Conservation (phyloP, 805 yeast genomes). For the Pichia ethanolica region DNA sequence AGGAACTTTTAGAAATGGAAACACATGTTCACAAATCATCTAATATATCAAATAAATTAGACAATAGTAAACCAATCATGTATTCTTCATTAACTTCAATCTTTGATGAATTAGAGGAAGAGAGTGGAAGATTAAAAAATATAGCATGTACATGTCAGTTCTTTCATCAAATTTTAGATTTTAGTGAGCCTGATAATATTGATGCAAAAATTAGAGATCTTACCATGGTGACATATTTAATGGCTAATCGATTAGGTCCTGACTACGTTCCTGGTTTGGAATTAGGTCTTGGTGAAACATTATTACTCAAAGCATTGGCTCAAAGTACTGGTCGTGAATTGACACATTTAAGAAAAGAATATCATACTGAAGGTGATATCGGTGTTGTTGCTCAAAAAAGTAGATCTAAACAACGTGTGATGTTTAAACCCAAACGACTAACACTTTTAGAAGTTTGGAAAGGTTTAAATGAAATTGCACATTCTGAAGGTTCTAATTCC, state of each 20-base stretch:
- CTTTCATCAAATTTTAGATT: conserved; percentile 52
- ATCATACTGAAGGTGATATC: conserved; percentile 77
- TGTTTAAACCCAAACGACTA: conserved; percentile 86
- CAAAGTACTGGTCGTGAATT: conserved; percentile 82
- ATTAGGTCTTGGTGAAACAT: conserved; percentile 86
- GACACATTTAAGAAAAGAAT: conserved; percentile 64
- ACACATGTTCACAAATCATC: too few relatives aligned
- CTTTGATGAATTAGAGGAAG: conserved; percentile 72
- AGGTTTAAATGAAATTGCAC: conserved; percentile 70
- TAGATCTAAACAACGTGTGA: conserved; percentile 77
- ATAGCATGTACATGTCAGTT: conserved; percentile 68
- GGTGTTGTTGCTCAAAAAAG: conserved; percentile 85
- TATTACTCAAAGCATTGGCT: conserved; percentile 79
- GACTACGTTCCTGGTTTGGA: conserved; percentile 89
- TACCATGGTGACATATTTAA: conserved; percentile 69
- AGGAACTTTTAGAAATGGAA: conserved; percentile 11
- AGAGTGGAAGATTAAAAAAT: conserved; percentile 78
- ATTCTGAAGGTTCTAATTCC: conserved; percentile 69
- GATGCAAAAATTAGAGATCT: conserved; percentile 32
- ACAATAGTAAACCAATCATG: conserved; percentile 17
- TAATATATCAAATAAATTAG: neutral
- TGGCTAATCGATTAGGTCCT: conserved; percentile 87
- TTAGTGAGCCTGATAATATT: conserved; percentile 24
- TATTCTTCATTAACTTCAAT: conserved; percentile 47
- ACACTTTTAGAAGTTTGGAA: conserved; percentile 67